Evolutionary conservation across 2,329 filamentous ascomycete genomes (phyloP).

Genomic region (Trichoderma afroharzianum): DNA sequence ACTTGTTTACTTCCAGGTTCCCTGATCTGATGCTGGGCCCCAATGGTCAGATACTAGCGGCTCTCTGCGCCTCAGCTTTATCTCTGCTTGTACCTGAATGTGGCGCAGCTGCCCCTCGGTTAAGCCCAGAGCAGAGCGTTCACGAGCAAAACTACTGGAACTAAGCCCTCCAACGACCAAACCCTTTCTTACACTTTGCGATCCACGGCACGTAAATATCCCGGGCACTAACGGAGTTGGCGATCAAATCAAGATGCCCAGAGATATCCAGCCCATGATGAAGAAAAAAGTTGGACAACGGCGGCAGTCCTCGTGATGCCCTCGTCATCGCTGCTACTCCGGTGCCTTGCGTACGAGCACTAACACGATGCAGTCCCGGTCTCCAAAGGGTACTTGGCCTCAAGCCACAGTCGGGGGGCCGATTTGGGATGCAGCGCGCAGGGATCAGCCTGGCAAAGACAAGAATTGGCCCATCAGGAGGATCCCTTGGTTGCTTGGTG

Average conservation of each 20-base stretch:
- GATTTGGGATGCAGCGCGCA: constrained; percentile 11
- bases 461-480: constrained; percentile 7
- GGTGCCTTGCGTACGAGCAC: neutral
- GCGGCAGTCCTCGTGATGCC: neutral
- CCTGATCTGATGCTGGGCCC: neutral
- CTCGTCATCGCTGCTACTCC: neutral
- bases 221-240: neutral
- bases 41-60: constrained; percentile 12
- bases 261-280: neutral
- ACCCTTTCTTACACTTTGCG: neutral
- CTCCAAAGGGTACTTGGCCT: neutral
- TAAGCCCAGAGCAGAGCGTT: neutral
- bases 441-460: constrained; percentile 10
- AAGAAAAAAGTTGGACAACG: neutral
- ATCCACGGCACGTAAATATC: neutral
- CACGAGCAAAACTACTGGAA: neutral
- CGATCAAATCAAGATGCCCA: neutral
- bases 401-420: constrained; percentile 11
- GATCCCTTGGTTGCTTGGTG: neutral
- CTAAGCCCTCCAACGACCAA: neutral
- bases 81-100: constrained; percentile 13
- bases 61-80: constrained; percentile 16
- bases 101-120: constrained; percentile 13
- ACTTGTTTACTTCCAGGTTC: neutral
- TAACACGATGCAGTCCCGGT: neutral